Evolutionary conservation across 805 yeast genomes (phyloP).

Genomic region (Kazachstania africana): DNA sequence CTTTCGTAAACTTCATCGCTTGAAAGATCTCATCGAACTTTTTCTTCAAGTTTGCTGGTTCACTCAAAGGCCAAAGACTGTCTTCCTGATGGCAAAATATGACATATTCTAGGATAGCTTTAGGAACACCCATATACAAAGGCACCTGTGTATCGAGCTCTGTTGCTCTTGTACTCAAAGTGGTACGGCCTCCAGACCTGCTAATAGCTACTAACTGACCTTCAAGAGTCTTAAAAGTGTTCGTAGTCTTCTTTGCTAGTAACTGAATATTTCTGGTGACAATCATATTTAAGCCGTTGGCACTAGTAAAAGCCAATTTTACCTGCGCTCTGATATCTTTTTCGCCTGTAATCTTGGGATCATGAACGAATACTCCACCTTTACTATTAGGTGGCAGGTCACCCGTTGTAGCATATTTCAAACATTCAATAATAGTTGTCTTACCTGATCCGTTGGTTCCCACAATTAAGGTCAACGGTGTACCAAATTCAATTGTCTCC

Average conservation of each 20-base stretch:
- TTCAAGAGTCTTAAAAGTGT: conserved; percentile 83
- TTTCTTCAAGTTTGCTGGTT: conserved; percentile 79
- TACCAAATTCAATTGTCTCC: conserved; percentile 80
- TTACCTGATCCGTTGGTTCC: conserved; percentile 97
- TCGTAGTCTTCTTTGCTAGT: conserved; percentile 43
- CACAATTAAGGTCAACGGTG: conserved; percentile 84
- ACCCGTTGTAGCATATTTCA: conserved; percentile 90
- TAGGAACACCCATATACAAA: conserved; percentile 72
- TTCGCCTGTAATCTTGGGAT: conserved; percentile 71
- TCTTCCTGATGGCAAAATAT: conserved; percentile 98
- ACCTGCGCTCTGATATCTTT: conserved; percentile 81
- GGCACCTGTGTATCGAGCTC: conserved; percentile 82
- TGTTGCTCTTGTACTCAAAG: conserved; percentile 69
- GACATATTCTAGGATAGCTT: conserved; percentile 80
- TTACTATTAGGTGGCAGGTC: conserved; percentile 90
- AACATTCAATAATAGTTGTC: conserved; percentile 89
- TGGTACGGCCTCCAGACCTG: conserved; percentile 53
- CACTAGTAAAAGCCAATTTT: conserved; percentile 69
- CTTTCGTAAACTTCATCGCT: conserved; percentile 86
- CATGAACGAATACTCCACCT: conserved; percentile 93
- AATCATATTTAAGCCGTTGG: conserved; percentile 67
- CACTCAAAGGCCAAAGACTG: conserved; percentile 90
- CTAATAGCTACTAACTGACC: conserved; percentile 65
- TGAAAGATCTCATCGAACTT: conserved; percentile 94
- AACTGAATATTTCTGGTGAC: conserved; percentile 79